These are phyloP conservation scores for Rhamnella rubrinervis DNA, from an alignment of 331 rosid species.

Conservation along the genomic window DNA sequence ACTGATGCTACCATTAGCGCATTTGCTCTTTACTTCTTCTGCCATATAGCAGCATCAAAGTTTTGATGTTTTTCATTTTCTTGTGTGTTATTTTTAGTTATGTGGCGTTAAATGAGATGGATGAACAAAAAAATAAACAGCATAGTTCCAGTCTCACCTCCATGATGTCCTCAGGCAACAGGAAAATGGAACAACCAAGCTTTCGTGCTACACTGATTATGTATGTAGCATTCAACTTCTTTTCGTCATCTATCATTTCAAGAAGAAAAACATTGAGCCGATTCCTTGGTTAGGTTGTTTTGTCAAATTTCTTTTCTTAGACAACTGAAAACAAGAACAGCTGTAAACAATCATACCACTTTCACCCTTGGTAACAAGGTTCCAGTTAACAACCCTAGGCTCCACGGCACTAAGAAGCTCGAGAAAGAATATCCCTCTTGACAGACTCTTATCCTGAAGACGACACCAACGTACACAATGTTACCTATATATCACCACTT, in stretches of 20 bases:
- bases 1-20: not conserved
- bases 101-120: not conserved
- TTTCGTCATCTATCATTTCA: constrained; percentile 61
- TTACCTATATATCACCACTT: constrained; percentile 13
- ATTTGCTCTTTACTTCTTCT: too few species aligned
- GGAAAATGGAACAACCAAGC: constrained; percentile 88
- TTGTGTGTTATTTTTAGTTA: too few species aligned
- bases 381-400: constrained; percentile 96
- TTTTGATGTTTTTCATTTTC: too few species aligned
- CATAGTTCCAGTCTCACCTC: constrained; percentile 48
- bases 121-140: constrained; percentile 1
- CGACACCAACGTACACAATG: constrained; percentile 7
- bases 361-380: constrained; percentile 91
- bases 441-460: constrained; percentile 76
- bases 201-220: constrained; percentile 84
- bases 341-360: constrained; percentile 54
- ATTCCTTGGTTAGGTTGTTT: not conserved
- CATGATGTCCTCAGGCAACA: constrained; percentile 86
- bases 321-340: constrained; percentile 3
- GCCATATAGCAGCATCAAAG: too few species aligned
- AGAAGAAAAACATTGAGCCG: constrained; percentile 19
- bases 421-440: constrained; percentile 83
- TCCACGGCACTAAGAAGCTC: constrained; percentile 96
- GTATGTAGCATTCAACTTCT: constrained; percentile 82
- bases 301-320: not conserved